Evolutionary conservation across 2,329 filamentous ascomycete genomes (phyloP), one percentile per base, ranked within the genome.

Genomic region (Sclerotinia nivalis): DNA sequence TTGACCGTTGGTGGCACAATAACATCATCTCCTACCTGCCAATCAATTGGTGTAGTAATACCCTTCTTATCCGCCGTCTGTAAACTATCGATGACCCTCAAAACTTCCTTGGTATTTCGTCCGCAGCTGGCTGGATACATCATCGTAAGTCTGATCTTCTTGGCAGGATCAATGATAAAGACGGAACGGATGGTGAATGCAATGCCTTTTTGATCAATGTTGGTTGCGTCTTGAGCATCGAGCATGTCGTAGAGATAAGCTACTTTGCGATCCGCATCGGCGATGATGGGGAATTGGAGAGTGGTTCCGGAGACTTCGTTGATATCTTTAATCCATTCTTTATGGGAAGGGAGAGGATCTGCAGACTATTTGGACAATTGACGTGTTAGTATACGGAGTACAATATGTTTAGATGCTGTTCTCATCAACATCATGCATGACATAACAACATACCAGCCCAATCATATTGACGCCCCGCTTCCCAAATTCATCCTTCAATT

Each of bases 181-280:
- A 97, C 93, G 76, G 91, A 92, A 77, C 93, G 92, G 82, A 97
- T 96, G 75, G 93, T 97, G 82, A 96, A 94, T 70, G 93, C 92
- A 75, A 94, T 91, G 75, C 90, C 90, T 86, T 92, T 92, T 77
- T 85, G 81, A 80, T 93, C 90, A 69, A 93, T 88, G 82, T 93
- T 93, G 82, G 88, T 90, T 75, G 89, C 85, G 81, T 93, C 91
- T 80, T 92, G 89, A 81, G 90, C 86, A 82, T 93, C 90, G 76
- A 93, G 84, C 68, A 71, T 71, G 40, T 71, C 67, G 28, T 70
- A 73, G 25, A 74, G 62, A 13, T 56, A 71, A 71, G 91, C 89
- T 70, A 93, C 86, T 83, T 92, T 87, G 80, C 91, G 88, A 80
- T 92, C 85, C 80, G 91, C 89, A 83, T 93, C 91, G 75, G 88